Evolutionary conservation across 352 stramenopile species (phyloP).

Genomic region (Pythium rhizo-oryzae): DNA sequence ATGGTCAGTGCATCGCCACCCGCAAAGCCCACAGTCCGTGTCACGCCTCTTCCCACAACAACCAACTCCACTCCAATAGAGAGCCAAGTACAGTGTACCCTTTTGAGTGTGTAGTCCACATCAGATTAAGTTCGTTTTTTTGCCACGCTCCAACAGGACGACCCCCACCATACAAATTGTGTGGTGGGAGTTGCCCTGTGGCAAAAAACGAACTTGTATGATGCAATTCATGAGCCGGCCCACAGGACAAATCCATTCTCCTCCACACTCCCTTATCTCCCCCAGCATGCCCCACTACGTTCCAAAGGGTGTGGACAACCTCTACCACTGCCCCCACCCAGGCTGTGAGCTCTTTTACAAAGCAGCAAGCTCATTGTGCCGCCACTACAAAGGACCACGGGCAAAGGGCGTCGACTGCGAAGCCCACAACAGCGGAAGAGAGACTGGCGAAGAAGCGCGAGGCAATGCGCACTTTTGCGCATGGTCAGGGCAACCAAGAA

Average conservation of each 20-base stretch:
- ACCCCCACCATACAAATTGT: no score
- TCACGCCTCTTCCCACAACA: no score
- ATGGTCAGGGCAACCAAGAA: background rate
- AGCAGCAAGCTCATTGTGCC: background rate
- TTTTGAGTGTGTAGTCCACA: slow-evolving; percentile 1
- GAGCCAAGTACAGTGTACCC: no score
- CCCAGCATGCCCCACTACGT: background rate
- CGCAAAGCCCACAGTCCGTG: no score
- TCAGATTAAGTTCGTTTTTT: background rate
- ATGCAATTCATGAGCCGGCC: no score
- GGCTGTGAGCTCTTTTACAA: background rate
- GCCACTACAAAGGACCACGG: background rate
- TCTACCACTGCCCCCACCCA: background rate
- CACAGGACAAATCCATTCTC: no score
- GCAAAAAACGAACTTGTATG: no score
- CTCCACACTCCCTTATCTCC: background rate
- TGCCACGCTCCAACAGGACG: background rate
- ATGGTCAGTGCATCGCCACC: no score
- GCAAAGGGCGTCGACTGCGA: background rate
- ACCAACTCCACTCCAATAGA: no score
- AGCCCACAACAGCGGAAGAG: background rate
- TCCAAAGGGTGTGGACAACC: background rate
- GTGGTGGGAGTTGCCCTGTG: no score
- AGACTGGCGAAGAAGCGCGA: background rate
- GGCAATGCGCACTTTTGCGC: background rate